phyloP scores from a whole-genome alignment of 768 basidiomycete genomes.

The Cyclocybe cylindracea region DNA sequence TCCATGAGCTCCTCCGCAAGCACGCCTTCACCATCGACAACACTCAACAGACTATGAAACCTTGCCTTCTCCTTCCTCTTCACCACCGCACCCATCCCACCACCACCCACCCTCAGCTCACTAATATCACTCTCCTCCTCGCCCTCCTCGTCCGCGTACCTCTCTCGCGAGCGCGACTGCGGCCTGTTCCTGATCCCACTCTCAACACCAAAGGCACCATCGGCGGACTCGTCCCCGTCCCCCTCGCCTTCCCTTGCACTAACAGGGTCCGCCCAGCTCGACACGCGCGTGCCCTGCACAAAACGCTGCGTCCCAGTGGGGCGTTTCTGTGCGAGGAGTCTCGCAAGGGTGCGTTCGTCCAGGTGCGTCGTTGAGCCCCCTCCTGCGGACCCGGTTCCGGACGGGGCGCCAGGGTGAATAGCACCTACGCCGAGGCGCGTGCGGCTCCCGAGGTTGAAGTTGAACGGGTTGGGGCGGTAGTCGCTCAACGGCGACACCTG shows the following conservation, averaged over 20 bases:
- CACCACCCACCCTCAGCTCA: slow-evolving; percentile 5
- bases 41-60: slow-evolving; percentile 29
- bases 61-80: slow-evolving; percentile 24
- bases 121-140: slow-evolving; percentile 16
- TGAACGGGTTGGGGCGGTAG: slow-evolving; percentile 29
- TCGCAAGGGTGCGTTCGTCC: slow-evolving; percentile 35
- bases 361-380: slow-evolving; percentile 18
- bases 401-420: slow-evolving; percentile 24
- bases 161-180: too few relatives aligned
- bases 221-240: slow-evolving; percentile 7
- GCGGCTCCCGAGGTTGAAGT: slow-evolving; percentile 14
- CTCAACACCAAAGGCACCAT: background rate
- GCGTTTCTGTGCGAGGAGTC: slow-evolving; percentile 40
- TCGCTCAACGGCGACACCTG: slow-evolving; percentile 68
- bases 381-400: slow-evolving; percentile 15
- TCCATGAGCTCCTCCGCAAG: slow-evolving; percentile 21
- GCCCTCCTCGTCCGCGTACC: too few relatives aligned
- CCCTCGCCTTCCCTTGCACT: slow-evolving; percentile 22
- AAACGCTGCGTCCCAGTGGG: slow-evolving; percentile 32
- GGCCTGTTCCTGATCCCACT: background rate
- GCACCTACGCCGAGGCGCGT: background rate
- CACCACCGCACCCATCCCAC: slow-evolving; percentile 1
- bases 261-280: slow-evolving; percentile 58
- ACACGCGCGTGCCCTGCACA: slow-evolving; percentile 40
- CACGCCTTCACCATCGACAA: slow-evolving; percentile 25